Base-by-base conservation (phyloP, 1,284 basidiomycete species). In the Phylloporus sp. region DNA sequence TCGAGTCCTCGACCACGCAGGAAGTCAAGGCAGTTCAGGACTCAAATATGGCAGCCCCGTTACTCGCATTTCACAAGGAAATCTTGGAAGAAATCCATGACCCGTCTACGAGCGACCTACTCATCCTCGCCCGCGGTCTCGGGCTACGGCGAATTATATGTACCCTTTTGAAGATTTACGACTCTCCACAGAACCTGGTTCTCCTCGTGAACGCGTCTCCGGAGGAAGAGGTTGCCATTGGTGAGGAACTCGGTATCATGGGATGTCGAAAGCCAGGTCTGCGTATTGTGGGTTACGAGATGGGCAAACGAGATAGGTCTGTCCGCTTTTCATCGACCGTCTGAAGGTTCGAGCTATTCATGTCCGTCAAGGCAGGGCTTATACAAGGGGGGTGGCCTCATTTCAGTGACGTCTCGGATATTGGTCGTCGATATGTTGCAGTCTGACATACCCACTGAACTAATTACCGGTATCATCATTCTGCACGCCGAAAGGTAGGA, bases 401-500 rank as follows among this genome's bases (percentile, higher is more conserved):
- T 98, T 58, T 95, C 94, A 15, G 91, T 98, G 44, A 99, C 97
- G 0, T 96, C 94, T 37, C 89, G 94, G 31, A 98, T 99, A 68
- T 81, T 99, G 31, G 92, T 97, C 51, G 95, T 97, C 58, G 98
- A 99, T 75, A 93, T 99, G 89, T 80, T 99, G n/a, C 81, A 94
- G 69, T 86, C 87, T 11, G 92, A 93, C 68, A 88, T 98, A 18
- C 96, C 96, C 0, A 91, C 87, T 1, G 85, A 92, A 26, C 81
- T 95, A 53, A 92, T 99, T 56, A 94, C 95, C 0, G 97, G 97
- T 2, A 85, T 99, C n/a, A 82, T 98, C 6, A 86, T 99, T n/a
- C 75, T 98, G 44, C 96, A 98, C 70, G 95, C 96, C 2, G 97
- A 99, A 75, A 90, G 85, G 95, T 95, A 71, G 24, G 81, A 20